phyloP scores from a whole-genome alignment of 2,329 filamentous ascomycete species.

The Ophiocordyceps camponoti-floridani region DNA sequence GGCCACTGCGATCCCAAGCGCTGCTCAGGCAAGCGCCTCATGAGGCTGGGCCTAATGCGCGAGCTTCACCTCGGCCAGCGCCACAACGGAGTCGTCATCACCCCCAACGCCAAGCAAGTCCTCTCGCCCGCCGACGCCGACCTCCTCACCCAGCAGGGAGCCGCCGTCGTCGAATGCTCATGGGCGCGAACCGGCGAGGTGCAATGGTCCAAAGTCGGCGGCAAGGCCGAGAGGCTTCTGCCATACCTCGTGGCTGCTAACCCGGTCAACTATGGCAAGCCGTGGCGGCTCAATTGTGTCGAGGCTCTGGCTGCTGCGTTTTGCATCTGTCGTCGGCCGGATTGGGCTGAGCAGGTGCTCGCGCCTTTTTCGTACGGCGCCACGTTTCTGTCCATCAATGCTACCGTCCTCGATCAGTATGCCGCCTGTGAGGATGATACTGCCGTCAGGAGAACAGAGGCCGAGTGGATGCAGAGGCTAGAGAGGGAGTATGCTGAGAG shows the following conservation, averaged over 20 bases:
- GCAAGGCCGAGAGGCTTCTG: slow-evolving; percentile 76
- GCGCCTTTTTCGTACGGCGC: slow-evolving; percentile 75
- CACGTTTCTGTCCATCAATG: slow-evolving; percentile 83
- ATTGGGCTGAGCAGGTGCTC: slow-evolving; percentile 78
- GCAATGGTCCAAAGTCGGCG: slow-evolving; percentile 79
- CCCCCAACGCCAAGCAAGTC: slow-evolving; percentile 77
- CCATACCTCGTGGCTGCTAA: slow-evolving; percentile 96
- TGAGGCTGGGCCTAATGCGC: slow-evolving; percentile 84
- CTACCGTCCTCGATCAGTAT: slow-evolving; percentile 64
- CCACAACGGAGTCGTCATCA: slow-evolving; percentile 81
- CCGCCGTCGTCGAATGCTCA: slow-evolving; percentile 90
- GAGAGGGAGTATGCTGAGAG: slow-evolving; percentile 79
- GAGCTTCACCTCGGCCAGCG: slow-evolving; percentile 84
- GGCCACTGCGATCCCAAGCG: slow-evolving; percentile 95
- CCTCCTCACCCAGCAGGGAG: slow-evolving; percentile 72
- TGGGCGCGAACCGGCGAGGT: slow-evolving; percentile 90
- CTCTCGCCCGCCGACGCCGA: slow-evolving; percentile 69
- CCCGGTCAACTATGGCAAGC: slow-evolving; percentile 90
- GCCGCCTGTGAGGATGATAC: slow-evolving; percentile 68
- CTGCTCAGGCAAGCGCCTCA: slow-evolving; percentile 88
- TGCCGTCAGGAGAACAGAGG: slow-evolving; percentile 67
- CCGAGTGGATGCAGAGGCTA: slow-evolving; percentile 74
- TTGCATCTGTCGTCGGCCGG: slow-evolving; percentile 74
- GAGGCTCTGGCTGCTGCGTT: slow-evolving; percentile 89
- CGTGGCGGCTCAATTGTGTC: slow-evolving; percentile 88